Evolutionary conservation across 352 stramenopile genomes (phyloP), one percentile per base, ranked within the genome.

Genomic region (Phytophthora pini): DNA sequence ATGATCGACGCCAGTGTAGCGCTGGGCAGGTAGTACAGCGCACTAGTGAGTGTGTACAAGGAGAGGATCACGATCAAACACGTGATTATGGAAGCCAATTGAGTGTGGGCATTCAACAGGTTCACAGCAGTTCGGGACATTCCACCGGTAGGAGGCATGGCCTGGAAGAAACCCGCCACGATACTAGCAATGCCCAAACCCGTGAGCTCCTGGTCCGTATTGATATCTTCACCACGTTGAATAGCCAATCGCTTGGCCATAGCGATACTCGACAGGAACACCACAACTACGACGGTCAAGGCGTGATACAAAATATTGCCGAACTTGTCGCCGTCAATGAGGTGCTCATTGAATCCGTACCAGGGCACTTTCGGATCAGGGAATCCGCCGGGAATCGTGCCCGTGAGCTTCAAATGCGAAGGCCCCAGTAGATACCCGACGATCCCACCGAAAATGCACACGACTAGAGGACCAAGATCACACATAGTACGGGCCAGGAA

Each of bases 71-170:
- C 79, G 48, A 98, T 71, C 2, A 84, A 45, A 1, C 76, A 78
- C 7, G 89, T 94, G 52, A 97, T 77, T 40, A 97, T 85, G 8
- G 74, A 87, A 29, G 84, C 87, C 4, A 98, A 70, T 36, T 89
- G 84, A 34, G 82, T 96, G 49, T 85, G 75, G 9, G 88, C 92
- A 43, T 82, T 88, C 41, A 89, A 77, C 45, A 96, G 77, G 68
- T 96, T 95, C 32, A 98, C 90, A 22, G 92, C 89, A 12, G 88
- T 95, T 39, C 91, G 74, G 13, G 72, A 90, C 56, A 98, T 96
- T 26, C 76, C 89, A 15, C 64, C 56, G 5, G 85, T 94, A 48
- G 90, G 89, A 79, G 90, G 87, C 78, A 97, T 98, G n/a, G 72
- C 59, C 52, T 81, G 64, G 72, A 96, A 97, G 56, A 98, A 83